These are phyloP conservation scores for Agrocybe chaxingu DNA, from an alignment of 768 basidiomycete genomes.

Conservation along the genomic window DNA sequence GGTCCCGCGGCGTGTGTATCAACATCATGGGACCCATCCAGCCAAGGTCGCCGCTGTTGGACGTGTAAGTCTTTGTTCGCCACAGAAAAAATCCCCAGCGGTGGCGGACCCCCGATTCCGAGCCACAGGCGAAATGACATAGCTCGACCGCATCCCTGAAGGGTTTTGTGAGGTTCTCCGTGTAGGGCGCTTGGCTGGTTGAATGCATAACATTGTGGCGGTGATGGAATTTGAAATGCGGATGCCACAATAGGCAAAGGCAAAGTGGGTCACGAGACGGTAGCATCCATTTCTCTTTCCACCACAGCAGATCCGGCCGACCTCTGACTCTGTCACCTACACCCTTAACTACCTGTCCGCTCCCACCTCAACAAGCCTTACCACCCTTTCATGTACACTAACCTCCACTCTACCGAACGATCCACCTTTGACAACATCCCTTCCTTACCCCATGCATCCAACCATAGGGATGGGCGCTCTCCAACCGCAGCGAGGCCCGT, in stretches of 20 bases:
- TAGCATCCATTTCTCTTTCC: background rate
- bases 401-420: constrained; percentile 8
- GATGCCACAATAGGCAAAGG: background rate
- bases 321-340: constrained; percentile 16
- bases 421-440: constrained; percentile 3
- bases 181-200: background rate
- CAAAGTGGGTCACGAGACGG: background rate
- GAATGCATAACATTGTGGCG: background rate
- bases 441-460: constrained; percentile 4
- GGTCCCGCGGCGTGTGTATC: background rate
- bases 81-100: no score
- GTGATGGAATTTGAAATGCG: background rate
- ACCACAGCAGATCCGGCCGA: constrained; percentile 15
- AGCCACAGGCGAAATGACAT: no score
- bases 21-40: background rate
- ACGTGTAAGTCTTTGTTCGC: no score
- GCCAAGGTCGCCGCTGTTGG: no score
- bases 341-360: constrained; percentile 7
- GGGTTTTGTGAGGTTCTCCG: no score
- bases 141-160: no score
- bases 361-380: constrained; percentile 2
- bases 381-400: constrained; percentile 22
- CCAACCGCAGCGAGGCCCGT: background rate
- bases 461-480: constrained; percentile 8
- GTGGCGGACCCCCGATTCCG: no score